Evolutionary conservation across 2,329 filamentous ascomycete species (phyloP), one percentile per base, ranked within the genome.

Genomic region (Xylariaceae sp.): DNA sequence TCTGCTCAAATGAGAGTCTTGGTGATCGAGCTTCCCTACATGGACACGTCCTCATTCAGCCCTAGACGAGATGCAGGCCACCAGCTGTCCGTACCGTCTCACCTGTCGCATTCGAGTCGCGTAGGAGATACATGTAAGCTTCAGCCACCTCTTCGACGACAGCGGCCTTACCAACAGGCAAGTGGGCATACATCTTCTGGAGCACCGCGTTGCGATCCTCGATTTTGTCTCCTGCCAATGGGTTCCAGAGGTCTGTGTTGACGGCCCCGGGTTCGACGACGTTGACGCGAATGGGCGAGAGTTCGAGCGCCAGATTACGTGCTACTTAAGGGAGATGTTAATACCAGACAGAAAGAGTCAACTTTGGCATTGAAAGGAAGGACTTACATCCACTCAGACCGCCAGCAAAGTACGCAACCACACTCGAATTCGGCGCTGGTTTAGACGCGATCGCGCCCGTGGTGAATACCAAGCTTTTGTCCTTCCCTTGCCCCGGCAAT

Each of bases 61-160:
- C 23, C 15, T 55, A 66, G 30, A 67, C 50, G 53, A 69, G 55
- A 48, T 70, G 64, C 2, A 51, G 52, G 1, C 70, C 68, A 17
- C 68, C 61, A 51, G 68, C 59, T 4, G 70, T 71, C 64, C 66
- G 65, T 34, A 71, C 64, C 1, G 66, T 56, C 65, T 72, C 70
- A 2, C 70, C 70, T 7, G 68, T 71, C 50, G 66, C 65, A 53
- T 71, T 71, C 13, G 60, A 41, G 41, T 71, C 69, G 60, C 67
- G 67, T 63, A 71, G 66, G 15, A 70, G 57, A 37, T 71, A 71
- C 23, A 71, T 45, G 41, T 72, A 70, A 7, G 69, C 68, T 65
- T 72, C 69, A 10, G 65, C 70, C 0, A 71, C 67, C 41, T 71
- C 69, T 51, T 66, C 66, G 2, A 66, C 65, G 7, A 10, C 8